Percentiles rank a stretch among this genome's conserved stretches.
Evolutionary conservation across 2,329 filamentous ascomycete genomes (phyloP).

Genomic region (Diaporthe aspalathi): DNA sequence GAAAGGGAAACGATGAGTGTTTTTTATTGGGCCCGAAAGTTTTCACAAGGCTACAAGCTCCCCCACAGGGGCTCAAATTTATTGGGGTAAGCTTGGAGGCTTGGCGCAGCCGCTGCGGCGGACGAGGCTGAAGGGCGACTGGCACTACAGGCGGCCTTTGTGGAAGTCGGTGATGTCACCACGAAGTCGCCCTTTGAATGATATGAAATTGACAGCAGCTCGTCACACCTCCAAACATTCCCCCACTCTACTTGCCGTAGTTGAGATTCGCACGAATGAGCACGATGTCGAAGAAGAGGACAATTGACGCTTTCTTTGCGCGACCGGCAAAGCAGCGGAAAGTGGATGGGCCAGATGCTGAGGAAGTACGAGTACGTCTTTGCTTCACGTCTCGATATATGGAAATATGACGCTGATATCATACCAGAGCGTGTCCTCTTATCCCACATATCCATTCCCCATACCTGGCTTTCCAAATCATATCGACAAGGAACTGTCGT

Average conservation of each 20-base stretch:
- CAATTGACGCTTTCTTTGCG: slow-evolving; percentile 76
- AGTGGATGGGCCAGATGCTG: slow-evolving; percentile 31
- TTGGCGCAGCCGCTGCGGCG: slow-evolving; percentile 32
- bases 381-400: background rate
- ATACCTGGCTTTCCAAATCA: slow-evolving; percentile 57
- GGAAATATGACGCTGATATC: slow-evolving; percentile 19
- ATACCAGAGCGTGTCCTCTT: slow-evolving; percentile 49
- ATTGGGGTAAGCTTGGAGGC: background rate
- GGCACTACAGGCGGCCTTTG: background rate
- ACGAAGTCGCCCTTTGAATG: background rate
- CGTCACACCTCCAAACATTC: background rate
- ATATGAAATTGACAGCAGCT: background rate
- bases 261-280: background rate
- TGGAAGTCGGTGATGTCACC: slow-evolving; percentile 38
- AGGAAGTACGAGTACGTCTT: slow-evolving; percentile 29
- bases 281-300: slow-evolving; percentile 64
- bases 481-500: slow-evolving; percentile 53
- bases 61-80: background rate
- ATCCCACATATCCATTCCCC: slow-evolving; percentile 62
- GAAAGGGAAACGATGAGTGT: background rate
- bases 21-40: slow-evolving; percentile 31
- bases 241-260: background rate
- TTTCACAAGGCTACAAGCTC: slow-evolving; percentile 37
- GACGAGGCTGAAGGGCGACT: slow-evolving; percentile 39
- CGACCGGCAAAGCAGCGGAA: slow-evolving; percentile 56